Base-by-base conservation (phyloP, 2,329 filamentous ascomycete species). In the Fusarium concolor region DNA sequence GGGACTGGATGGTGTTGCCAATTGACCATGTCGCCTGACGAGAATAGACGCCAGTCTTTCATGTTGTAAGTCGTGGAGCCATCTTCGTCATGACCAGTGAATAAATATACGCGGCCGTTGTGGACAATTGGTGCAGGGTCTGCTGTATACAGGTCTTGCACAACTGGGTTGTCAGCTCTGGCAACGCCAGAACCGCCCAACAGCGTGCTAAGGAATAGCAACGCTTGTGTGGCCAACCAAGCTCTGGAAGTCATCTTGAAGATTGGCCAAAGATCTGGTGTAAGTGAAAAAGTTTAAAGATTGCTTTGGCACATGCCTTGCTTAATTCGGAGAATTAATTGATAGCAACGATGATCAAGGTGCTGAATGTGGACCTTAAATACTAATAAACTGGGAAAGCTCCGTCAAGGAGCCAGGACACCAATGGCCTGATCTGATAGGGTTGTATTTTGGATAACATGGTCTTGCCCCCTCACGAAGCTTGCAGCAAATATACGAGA, bases 41-140 rank as follows among this genome's bases (percentile, higher is more conserved):
- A 72, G n/a, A 78, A 76, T 17, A 80, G 64, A 39, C 78, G 71
- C 79, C 79, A 81, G 46, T 79, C 74, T 42, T 76, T 77, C 71
- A 81, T 80, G 56, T 73, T 64, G 50, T 79, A 80, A 29, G 68
- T 58, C 33, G 78, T 80, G 9, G 68, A 70, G 1, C 69, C 71
- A 1, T 78, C 78, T 17, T 75, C 73, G 33, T 80, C 79, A 10
- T 76, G 74, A 14, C 78, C 78, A 1, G 77, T 68, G 20, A 81
- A 64, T 20, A 81, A 78, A 47, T 80, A 80, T 1, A 81, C 67
- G 2, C 75, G 79, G 44, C 76, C 66, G 46, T 77, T 75, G 49
- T 79, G 72, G 8, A 80, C 76, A n/a, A 80, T 56, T 2, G 79
- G 79, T 6, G 77, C 79, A 26, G 78, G 79, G 31, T 81, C 79